Evolutionary conservation across 345 rosid genomes (phyloP), one percentile per base, ranked within the genome.

Genomic region (Lepidium africanum): DNA sequence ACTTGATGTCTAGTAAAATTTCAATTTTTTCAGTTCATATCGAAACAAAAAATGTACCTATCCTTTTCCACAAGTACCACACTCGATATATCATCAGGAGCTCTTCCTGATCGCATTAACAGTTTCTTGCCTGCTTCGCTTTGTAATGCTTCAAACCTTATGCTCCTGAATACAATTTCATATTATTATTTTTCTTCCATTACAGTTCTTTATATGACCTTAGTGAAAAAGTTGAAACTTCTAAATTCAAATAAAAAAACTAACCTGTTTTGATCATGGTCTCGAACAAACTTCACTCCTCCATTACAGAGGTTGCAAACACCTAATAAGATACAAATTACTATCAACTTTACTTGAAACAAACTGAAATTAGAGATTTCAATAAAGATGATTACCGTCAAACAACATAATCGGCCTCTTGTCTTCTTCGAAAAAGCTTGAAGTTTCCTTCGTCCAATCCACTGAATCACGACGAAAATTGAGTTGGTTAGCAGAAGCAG

Each of bases 241-340:
- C 0, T 9, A 47, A 7, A 32, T 3, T 58, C 39, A 42, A 21
- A 58, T 58, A 15, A 15, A 51, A n/a, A 36, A 10, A 78, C 79
- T 47, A 32, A 89, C 95, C 92, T 80, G 41, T 87, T 86, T 17
- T 58, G 73, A 69, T 92, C 96, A 59, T 87, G 86, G 43, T 82
- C 74, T 41, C 85, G 87, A 40, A 89, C 96, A 69, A 92, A 82
- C 59, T 79, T 82, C 69, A 89, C 96, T 7, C 96, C 98, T 38
- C 95, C 96, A 73, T 87, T 92, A 79, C 98, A 92, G 5, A 89
- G 80, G 74, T 92, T 87, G 76, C 96, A 92, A 58, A 89, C 92
- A 15, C 96, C 95, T 91, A 25, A 1, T 27, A 47, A 32, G 67
- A 63, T 4, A 35, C 27, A 48, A 2, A 10, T 4, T 10, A 45